These are phyloP conservation scores for Gossypium thurberi DNA, from an alignment of 345 rosid genomes.

Conservation along the genomic window DNA sequence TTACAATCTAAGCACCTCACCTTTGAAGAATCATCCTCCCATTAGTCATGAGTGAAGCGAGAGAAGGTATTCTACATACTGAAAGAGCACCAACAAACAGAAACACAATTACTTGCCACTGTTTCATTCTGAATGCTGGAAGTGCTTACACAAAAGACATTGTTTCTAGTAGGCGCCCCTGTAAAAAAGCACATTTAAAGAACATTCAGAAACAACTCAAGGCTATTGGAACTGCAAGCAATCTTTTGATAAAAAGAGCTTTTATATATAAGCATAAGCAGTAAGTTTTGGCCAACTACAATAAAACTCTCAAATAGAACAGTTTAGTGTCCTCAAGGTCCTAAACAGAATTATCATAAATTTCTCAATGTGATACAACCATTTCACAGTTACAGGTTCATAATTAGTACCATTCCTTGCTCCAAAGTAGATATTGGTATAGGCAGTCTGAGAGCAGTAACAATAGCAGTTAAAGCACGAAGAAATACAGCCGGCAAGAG, in stretches of 20 bases:
- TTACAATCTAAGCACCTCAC: constrained; percentile 25
- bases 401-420: constrained; percentile 57
- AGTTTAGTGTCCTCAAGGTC: not conserved
- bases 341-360: constrained; percentile 11
- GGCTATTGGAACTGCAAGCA: not conserved
- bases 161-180: constrained; percentile 74
- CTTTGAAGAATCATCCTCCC: constrained; percentile 46
- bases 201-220: not conserved
- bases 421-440: constrained; percentile 66
- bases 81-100: constrained; percentile 78
- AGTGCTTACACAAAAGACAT: constrained; percentile 67
- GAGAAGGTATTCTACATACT: constrained; percentile 54
- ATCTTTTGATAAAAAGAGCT: not conserved
- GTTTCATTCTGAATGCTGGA: constrained; percentile 57
- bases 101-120: constrained; percentile 79
- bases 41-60: constrained; percentile 44
- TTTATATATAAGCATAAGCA: not conserved
- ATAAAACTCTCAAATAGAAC: not conserved
- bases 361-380: not conserved
- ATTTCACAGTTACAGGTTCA: constrained; percentile 5
- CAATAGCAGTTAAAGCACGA: constrained; percentile 71
- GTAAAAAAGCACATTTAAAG: constrained; percentile 3
- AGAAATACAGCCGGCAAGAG: constrained; percentile 65
- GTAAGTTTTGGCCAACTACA: not conserved
- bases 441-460: constrained; percentile 58